Percentiles rank a stretch among this genome's conserved stretches.
Conservation (phyloP, 148 eudicot species). For the Camellia granthamiana region DNA sequence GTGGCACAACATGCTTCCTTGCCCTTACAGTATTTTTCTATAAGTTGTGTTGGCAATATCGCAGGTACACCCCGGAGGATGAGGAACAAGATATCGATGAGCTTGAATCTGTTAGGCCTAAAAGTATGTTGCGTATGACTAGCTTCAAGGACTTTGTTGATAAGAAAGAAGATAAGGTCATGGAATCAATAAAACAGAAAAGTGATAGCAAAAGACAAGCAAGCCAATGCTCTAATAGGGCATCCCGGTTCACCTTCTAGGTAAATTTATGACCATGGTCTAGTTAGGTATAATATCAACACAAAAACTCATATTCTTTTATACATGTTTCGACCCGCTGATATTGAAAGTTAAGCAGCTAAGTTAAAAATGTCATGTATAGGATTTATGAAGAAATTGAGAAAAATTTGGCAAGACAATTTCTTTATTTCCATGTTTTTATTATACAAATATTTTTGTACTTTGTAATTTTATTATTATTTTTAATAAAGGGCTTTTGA, state of each 20-base stretch:
- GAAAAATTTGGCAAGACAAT: too few relatives aligned
- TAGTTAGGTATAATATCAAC: background rate
- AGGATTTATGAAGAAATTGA: background rate
- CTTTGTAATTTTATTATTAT: background rate
- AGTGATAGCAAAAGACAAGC: constrained; percentile 26
- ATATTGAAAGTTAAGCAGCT: background rate
- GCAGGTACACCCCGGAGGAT: too few relatives aligned
- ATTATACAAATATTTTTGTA: too few relatives aligned
- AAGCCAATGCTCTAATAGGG: constrained; percentile 30
- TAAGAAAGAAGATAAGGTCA: constrained; percentile 45
- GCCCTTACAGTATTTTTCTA: too few relatives aligned
- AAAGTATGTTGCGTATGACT: constrained; percentile 16
- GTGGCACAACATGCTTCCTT: too few relatives aligned
- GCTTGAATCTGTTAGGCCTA: too few relatives aligned
- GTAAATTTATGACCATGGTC: too few relatives aligned
- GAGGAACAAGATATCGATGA: too few relatives aligned
- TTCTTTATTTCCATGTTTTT: too few relatives aligned
- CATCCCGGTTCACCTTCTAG: constrained; percentile 30
- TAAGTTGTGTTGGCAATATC: too few relatives aligned
- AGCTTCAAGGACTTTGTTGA: constrained; percentile 66
- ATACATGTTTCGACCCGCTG: background rate
- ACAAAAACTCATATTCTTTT: background rate
- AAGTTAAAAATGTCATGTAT: background rate
- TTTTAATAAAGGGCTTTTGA: background rate
- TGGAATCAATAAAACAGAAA: constrained; percentile 29